These are phyloP conservation scores for Phytopythium helicoides DNA, from an alignment of 352 stramenopile species.

Conservation along the genomic window DNA sequence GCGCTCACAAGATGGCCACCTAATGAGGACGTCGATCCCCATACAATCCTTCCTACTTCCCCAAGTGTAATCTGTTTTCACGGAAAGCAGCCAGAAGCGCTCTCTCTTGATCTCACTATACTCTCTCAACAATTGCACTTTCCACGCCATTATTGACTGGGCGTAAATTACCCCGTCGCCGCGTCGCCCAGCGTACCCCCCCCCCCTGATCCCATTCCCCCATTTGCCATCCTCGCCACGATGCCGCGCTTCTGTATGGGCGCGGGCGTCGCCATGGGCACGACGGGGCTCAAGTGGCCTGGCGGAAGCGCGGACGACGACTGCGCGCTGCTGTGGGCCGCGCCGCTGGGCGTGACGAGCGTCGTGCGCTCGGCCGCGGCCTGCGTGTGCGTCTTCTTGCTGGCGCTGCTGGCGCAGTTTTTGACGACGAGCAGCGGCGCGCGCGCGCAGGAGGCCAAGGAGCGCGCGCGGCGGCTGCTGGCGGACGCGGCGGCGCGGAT, in stretches of 20 bases:
- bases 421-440: slow-evolving; percentile 40
- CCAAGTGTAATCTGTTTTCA: too few relatives aligned
- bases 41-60: too few relatives aligned
- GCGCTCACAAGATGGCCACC: too few relatives aligned
- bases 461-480: slow-evolving; percentile 20
- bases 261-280: slow-evolving; percentile 62
- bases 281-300: slow-evolving; percentile 46
- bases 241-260: slow-evolving; percentile 49
- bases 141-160: too few relatives aligned
- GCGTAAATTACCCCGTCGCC: too few relatives aligned
- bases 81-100: too few relatives aligned
- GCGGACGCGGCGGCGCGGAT: neutral
- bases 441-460: slow-evolving; percentile 46
- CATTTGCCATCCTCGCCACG: too few relatives aligned
- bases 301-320: slow-evolving; percentile 41
- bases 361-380: slow-evolving; percentile 29
- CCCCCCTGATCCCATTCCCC: neutral
- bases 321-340: slow-evolving; percentile 67
- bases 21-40: too few relatives aligned
- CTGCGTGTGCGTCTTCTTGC: slow-evolving; percentile 44
- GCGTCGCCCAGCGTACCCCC: too few relatives aligned
- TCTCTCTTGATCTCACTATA: too few relatives aligned
- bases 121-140: too few relatives aligned
- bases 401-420: slow-evolving; percentile 61
- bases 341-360: slow-evolving; percentile 56